phyloP scores from a whole-genome alignment of 768 basidiomycete species.

The Russula griseocarnosa region DNA sequence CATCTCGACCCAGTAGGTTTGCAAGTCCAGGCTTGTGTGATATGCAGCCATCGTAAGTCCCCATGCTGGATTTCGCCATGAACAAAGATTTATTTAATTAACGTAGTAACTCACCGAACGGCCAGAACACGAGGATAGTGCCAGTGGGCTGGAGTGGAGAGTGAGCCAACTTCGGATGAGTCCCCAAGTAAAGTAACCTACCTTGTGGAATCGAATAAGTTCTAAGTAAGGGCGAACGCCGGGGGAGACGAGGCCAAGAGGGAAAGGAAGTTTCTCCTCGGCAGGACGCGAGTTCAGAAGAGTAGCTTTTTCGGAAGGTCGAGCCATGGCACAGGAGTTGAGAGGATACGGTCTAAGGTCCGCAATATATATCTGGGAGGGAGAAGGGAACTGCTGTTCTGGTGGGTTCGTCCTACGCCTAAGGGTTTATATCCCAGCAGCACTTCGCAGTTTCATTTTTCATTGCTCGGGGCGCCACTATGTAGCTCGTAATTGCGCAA shows the following conservation, averaged over 20 bases:
- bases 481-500: background rate
- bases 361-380: constrained; percentile 3
- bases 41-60: constrained; percentile 29
- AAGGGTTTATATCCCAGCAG: constrained; percentile 13
- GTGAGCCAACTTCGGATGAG: background rate
- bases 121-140: constrained; percentile 25
- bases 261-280: constrained; percentile 27
- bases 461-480: background rate
- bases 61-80: constrained; percentile 25
- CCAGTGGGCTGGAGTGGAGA: constrained; percentile 18
- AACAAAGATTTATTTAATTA: background rate
- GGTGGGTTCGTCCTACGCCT: background rate
- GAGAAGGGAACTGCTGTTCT: background rate
- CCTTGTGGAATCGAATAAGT: constrained; percentile 27
- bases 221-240: constrained; percentile 28
- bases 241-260: constrained; percentile 25
- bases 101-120: constrained; percentile 8
- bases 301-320: constrained; percentile 11
- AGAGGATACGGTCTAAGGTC: constrained; percentile 2
- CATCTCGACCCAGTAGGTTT: constrained; percentile 20
- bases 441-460: background rate
- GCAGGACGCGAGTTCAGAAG: constrained; percentile 12
- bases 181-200: background rate
- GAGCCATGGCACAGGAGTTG: constrained; percentile 7
- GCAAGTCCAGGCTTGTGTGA: constrained; percentile 16